phyloP scores from a whole-genome alignment of 176 grass and related monocot genomes.

The Otatea glauca region DNA sequence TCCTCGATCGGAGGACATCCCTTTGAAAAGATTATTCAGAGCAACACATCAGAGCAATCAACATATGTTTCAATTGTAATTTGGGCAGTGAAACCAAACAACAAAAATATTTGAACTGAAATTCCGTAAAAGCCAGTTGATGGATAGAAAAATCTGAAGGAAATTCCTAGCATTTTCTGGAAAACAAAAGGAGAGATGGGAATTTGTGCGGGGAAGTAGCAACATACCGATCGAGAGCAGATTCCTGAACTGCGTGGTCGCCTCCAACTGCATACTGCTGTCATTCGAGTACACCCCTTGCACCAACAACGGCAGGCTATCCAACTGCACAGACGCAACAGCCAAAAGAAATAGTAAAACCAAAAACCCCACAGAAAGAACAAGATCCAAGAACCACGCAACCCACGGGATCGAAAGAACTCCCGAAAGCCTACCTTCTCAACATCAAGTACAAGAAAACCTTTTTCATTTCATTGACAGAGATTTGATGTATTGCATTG shows the following conservation, averaged over 20 bases:
- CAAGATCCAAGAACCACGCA: neutral
- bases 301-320: conserved; percentile 43
- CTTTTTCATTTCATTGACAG: too few species aligned
- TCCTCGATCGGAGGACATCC: conserved; percentile 58
- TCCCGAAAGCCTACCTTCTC: conserved; percentile 37
- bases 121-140: neutral
- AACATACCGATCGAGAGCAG: conserved; percentile 56
- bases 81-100: too few species aligned
- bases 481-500: too few species aligned
- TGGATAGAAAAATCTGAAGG: neutral
- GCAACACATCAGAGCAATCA: too few species aligned
- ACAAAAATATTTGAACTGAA: too few species aligned
- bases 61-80: too few species aligned
- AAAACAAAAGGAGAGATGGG: neutral
- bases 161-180: neutral
- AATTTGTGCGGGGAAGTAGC: neutral
- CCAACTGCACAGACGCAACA: conserved; percentile 35
- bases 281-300: conserved; percentile 58
- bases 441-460: conserved; percentile 36
- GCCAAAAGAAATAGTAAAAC: neutral
- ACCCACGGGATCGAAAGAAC: neutral
- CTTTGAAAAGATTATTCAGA: too few species aligned
- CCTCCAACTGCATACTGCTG: conserved; percentile 50
- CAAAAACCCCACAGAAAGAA: too few species aligned
- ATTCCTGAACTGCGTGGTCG: conserved; percentile 55